These are phyloP conservation scores for Phytophthora chlamydospora DNA, from an alignment of 352 stramenopile genomes.

Conservation along the genomic window DNA sequence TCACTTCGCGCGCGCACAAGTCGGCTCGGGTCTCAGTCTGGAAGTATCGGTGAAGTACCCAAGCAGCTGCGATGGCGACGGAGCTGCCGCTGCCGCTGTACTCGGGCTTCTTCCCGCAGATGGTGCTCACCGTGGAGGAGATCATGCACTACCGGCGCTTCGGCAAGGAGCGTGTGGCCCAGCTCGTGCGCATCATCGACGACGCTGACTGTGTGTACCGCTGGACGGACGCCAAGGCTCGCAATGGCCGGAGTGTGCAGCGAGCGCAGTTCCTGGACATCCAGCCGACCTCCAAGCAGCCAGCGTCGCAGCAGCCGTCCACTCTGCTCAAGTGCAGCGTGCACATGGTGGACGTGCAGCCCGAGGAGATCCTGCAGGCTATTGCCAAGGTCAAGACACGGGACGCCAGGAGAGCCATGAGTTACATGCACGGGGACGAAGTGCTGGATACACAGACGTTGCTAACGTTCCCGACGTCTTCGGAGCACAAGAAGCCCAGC, in stretches of 20 bases:
- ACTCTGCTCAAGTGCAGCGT: conserved; percentile 70
- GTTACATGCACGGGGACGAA: conserved; percentile 54
- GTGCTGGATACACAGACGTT: conserved; percentile 74
- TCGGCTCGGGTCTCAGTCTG: conserved; percentile 9
- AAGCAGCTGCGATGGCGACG: conserved; percentile 16
- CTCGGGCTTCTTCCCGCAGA: conserved; percentile 79
- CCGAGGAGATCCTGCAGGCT: conserved; percentile 67
- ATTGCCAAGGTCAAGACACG: conserved; percentile 63
- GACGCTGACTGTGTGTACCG: conserved; percentile 79
- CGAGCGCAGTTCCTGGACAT: conserved; percentile 72
- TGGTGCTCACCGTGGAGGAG: conserved; percentile 75
- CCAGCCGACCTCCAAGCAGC: conserved; percentile 43
- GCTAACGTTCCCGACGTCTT: conserved; percentile 67
- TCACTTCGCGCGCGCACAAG: conserved; percentile 14
- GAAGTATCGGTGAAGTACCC: conserved; percentile 7
- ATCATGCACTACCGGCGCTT: conserved; percentile 77
- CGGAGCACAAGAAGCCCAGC: conserved; percentile 49
- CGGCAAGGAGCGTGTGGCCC: conserved; percentile 65
- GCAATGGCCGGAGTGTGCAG: conserved; percentile 38
- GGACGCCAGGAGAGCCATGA: conserved; percentile 57
- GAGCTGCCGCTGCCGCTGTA: conserved; percentile 63
- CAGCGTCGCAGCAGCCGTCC: conserved; percentile 36
- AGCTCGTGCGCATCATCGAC: conserved; percentile 74
- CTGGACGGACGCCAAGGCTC: conserved; percentile 51
- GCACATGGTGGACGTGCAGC: conserved; percentile 61